These are phyloP conservation scores for Glaciozyma martinii DNA, from an alignment of 768 basidiomycete genomes.

Conservation along the genomic window DNA sequence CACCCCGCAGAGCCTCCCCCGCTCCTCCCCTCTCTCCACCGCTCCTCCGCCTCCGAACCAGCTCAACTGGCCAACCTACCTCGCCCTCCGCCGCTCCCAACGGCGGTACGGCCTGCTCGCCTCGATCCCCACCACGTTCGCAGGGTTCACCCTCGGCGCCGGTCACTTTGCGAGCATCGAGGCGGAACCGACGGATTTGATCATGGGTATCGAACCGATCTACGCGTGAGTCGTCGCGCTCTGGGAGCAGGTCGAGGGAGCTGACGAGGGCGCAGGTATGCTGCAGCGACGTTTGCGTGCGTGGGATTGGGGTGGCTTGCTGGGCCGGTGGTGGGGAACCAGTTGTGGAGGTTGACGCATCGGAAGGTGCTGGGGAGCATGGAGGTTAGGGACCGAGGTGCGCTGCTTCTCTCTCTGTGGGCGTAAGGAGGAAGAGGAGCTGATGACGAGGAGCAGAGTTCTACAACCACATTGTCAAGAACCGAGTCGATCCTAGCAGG, in stretches of 20 bases:
- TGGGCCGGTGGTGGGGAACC: constrained; percentile 29
- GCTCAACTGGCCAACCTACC: constrained; percentile 30
- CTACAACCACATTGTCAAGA: constrained; percentile 25
- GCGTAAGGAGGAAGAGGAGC: background rate
- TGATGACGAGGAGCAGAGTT: constrained; percentile 8
- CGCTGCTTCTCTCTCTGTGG: background rate
- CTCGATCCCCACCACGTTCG: constrained; percentile 30
- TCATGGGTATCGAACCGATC: constrained; percentile 32
- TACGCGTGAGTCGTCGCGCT: constrained; percentile 10
- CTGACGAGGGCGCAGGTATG: constrained; percentile 11
- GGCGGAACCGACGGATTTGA: constrained; percentile 19
- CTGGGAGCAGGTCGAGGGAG: background rate
- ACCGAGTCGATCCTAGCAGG: constrained; percentile 39
- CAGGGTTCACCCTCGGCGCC: constrained; percentile 29
- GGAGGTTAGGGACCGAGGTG: constrained; percentile 33
- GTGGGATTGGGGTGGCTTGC: constrained; percentile 33
- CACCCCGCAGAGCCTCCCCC: no score
- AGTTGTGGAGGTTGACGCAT: constrained; percentile 25
- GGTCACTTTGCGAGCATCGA: constrained; percentile 31
- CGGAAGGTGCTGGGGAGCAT: constrained; percentile 14
- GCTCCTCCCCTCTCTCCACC: no score
- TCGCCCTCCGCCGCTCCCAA: constrained; percentile 21
- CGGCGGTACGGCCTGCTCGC: constrained; percentile 29
- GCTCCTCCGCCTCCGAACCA: background rate
- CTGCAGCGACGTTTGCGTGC: constrained; percentile 29